Base-by-base conservation (phyloP, 371 early-diverging fungal genomes). In the Rhizopus sp. region DNA sequence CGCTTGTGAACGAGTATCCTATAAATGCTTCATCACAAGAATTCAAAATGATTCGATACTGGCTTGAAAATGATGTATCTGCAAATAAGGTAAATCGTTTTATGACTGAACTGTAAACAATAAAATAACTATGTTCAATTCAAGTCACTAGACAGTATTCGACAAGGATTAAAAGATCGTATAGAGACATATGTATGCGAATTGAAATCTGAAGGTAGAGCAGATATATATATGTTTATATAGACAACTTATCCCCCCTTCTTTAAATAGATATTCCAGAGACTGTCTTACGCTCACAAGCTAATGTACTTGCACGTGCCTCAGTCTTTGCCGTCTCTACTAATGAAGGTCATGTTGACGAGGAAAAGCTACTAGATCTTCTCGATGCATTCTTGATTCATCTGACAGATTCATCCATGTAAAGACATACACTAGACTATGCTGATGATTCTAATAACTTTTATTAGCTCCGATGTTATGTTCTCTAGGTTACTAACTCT, bases 281-380 rank as follows among this genome's bases (percentile, higher is more conserved):
- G 3, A 59, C 60, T n/a, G 55, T 73, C 5, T 52, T 76, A 15
- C 63, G 67, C n/a, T 64, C 59, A 5, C 77, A 76, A 63, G 73
- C 77, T 5, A 66, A 73, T 34, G 77, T 76, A 2, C 54, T 76
- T 4, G 65, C 71, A 0, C 55, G 77, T 12, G 47, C 60, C 33
- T 55, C 67, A 39, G 41, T 70, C 3, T 70, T 76, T 44, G 57
- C 69, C 16, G 53, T 61, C n/a, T 53, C 62, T 0, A 52, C 57
- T n/a, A 23, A 57, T 12, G 35, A 62, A 0, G 69, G 65, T 2
- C 44, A 52, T 3, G 35, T 66, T 7, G n/a, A 54, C 5, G 9
- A 41, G 29, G 41, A 62, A 0, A 23, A 40, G 10, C 15, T 66
- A 0, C 37, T 42, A 9, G 47, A 45, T 1, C 55, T 76, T 3